Evolutionary conservation across 257 asterid species (phyloP).

Genomic region (Petunia secreta): DNA sequence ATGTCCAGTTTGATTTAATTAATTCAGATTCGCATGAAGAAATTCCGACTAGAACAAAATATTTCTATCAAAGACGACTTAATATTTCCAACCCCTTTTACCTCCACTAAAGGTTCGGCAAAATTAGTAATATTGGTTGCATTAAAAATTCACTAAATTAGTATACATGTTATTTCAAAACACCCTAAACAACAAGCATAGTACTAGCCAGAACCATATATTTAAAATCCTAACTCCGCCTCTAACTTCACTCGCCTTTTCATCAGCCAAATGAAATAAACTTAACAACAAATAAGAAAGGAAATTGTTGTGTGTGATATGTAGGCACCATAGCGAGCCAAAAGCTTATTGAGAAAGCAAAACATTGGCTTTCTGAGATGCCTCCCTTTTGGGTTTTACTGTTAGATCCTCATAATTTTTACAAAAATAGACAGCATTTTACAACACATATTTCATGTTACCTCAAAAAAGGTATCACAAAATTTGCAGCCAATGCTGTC

Average conservation of each 20-base stretch:
- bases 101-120: too few species aligned
- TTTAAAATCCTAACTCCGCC: too few species aligned
- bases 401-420: background rate
- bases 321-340: slow-evolving; percentile 29
- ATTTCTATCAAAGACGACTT: too few species aligned
- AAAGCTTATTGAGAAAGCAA: background rate
- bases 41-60: too few species aligned
- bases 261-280: background rate
- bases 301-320: background rate
- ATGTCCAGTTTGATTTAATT: too few species aligned
- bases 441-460: background rate
- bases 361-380: slow-evolving; percentile 27
- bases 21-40: too few species aligned
- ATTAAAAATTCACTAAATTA: too few species aligned
- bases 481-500: background rate
- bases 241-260: background rate
- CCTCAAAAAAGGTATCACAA: background rate
- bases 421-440: background rate
- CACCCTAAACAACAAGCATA: too few species aligned
- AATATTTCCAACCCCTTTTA: too few species aligned
- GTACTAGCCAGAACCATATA: too few species aligned
- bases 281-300: background rate
- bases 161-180: too few species aligned
- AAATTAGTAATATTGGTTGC: too few species aligned
- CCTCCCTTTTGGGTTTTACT: background rate